phyloP scores from a whole-genome alignment of 495 filamentous ascomycete genomes.

The Podospora pseudocomata region DNA sequence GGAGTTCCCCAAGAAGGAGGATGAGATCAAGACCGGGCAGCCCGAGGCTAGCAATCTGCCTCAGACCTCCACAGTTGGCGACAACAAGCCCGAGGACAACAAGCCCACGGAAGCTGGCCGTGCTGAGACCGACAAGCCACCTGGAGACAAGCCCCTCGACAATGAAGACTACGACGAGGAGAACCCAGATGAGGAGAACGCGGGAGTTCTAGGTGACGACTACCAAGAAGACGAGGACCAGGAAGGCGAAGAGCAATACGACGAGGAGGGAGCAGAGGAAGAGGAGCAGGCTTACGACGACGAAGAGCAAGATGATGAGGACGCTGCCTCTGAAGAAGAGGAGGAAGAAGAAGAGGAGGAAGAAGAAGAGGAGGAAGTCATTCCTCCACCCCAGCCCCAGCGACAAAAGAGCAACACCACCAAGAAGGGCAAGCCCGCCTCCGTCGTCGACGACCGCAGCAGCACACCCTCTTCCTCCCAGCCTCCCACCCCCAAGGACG shows the following conservation, averaged over 20 bases:
- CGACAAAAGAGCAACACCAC: conserved; percentile 8
- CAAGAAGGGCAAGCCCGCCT: conserved; percentile 12
- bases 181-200: conserved; percentile 24
- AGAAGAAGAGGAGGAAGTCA: conserved; percentile 16
- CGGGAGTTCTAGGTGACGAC: conserved; percentile 21
- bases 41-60: not conserved
- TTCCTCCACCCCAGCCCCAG: conserved; percentile 10
- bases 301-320: conserved; percentile 13
- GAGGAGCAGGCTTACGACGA: conserved; percentile 19
- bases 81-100: conserved; percentile 11
- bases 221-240: conserved; percentile 18
- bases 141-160: conserved; percentile 5
- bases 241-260: conserved; percentile 15
- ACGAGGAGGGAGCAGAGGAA: conserved; percentile 20
- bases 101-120: conserved; percentile 17
- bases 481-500: conserved; percentile 33
- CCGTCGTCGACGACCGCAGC: conserved; percentile 16
- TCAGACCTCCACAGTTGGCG: conserved; percentile 6
- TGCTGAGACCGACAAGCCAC: conserved; percentile 12
- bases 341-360: conserved; percentile 17
- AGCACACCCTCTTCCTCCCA: conserved; percentile 28
- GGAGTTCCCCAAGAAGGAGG: conserved; percentile 19
- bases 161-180: conserved; percentile 29
- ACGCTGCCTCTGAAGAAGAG: conserved; percentile 10
- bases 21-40: conserved; percentile 18